Percentiles rank a stretch among this genome's conserved stretches.
Conservation (phyloP, 345 rosid genomes). For the Capsella bursapastoris region DNA sequence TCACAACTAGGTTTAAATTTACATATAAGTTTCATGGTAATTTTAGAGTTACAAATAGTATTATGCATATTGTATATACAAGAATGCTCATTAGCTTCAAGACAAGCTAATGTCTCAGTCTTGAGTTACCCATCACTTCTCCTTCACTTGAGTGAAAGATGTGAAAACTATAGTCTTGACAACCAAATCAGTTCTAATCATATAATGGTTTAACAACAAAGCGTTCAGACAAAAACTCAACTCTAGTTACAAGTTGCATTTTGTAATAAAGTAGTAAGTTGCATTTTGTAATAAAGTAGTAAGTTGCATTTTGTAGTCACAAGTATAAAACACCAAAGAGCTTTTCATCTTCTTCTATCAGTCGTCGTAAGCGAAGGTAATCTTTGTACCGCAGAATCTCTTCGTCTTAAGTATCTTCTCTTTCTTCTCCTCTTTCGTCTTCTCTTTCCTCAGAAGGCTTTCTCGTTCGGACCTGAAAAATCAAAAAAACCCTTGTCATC, state of each 20-base stretch:
- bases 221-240: no score
- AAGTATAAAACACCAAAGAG: not conserved
- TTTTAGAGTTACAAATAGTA: no score
- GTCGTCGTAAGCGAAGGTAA: not conserved
- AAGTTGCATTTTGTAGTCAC: not conserved
- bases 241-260: not conserved
- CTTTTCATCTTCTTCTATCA: constrained; percentile 1
- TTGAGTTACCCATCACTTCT: no score
- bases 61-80: no score
- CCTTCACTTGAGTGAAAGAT: not conserved
- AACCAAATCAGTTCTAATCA: not conserved
- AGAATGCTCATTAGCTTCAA: no score
- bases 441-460: not conserved
- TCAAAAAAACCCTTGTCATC: not conserved
- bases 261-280: not conserved
- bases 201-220: no score
- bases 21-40: no score
- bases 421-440: not conserved
- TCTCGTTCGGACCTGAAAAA: not conserved
- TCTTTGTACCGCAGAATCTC: not conserved
- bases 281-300: not conserved
- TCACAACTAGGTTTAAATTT: no score
- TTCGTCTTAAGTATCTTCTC: not conserved
- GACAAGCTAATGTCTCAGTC: no score
- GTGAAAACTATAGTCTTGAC: not conserved